Conservation (phyloP, 2,329 filamentous ascomycete genomes). For the Clarireedia homoeocarpa region DNA sequence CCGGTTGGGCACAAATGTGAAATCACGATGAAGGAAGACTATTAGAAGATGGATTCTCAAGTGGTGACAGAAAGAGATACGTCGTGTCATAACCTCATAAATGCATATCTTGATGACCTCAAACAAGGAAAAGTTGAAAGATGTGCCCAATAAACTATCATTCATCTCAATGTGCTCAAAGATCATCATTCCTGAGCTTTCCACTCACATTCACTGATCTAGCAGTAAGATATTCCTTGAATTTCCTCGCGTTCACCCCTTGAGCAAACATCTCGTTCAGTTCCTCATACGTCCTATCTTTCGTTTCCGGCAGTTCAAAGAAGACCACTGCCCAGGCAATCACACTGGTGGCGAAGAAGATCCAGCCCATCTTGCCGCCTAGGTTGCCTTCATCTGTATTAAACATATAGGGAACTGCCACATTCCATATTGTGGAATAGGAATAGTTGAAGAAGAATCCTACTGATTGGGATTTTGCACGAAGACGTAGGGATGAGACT, state of each 20-base stretch:
- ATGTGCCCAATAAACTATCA: too few species aligned
- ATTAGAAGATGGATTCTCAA: neutral
- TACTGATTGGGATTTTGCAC: neutral
- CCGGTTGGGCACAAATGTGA: neutral
- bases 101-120: too few species aligned
- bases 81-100: too few species aligned
- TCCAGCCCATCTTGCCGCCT: neutral
- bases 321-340: neutral
- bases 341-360: neutral
- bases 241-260: neutral
- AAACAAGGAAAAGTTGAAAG: too few species aligned
- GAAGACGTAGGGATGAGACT: neutral
- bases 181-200: neutral
- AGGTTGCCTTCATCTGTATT: neutral
- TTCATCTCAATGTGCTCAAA: neutral
- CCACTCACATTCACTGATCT: neutral
- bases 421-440: neutral
- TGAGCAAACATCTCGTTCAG: neutral
- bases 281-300: neutral
- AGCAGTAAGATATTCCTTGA: neutral
- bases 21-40: neutral
- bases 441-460: neutral
- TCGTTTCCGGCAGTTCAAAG: neutral
- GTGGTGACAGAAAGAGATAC: neutral
- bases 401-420: conserved; percentile 1